Percentiles rank a stretch among this genome's conserved stretches.
phyloP scores from a whole-genome alignment of 1,284 basidiomycete species.

The Moesziomyces globuligerus region DNA sequence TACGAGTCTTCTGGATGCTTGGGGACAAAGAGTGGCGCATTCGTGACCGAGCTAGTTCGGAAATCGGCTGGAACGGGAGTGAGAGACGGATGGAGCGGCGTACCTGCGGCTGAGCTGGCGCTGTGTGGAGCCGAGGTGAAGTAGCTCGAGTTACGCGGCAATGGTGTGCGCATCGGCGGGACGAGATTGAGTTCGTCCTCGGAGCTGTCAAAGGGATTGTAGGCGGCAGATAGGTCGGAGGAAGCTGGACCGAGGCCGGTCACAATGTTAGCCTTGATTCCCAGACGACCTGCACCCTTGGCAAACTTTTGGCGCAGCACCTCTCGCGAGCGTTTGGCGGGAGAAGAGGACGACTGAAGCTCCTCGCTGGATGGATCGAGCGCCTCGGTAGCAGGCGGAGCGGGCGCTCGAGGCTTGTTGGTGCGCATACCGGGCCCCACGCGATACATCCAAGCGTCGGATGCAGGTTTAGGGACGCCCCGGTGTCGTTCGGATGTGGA shows the following conservation, averaged over 20 bases:
- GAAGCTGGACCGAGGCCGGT: constrained; percentile 20
- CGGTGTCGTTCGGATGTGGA: constrained; percentile 29
- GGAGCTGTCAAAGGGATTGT: constrained; percentile 43
- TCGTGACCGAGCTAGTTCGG: constrained; percentile 53
- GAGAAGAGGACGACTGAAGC: constrained; percentile 9
- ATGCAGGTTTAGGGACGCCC: constrained; percentile 48
- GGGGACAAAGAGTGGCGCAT: constrained; percentile 55
- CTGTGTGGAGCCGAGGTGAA: constrained; percentile 31
- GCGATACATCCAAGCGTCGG: constrained; percentile 61
- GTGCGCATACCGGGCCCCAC: constrained; percentile 59
- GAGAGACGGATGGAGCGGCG: constrained; percentile 23
- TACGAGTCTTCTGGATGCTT: constrained; percentile 34
- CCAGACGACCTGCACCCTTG: constrained; percentile 52
- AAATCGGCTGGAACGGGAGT: constrained; percentile 40
- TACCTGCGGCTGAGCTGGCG: constrained; percentile 12
- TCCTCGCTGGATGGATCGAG: constrained; percentile 16
- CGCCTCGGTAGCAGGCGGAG: constrained; percentile 6
- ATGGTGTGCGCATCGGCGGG: constrained; percentile 23
- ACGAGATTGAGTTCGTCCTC: constrained; percentile 27
- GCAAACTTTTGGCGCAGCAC: constrained; percentile 54
- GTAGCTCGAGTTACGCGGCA: constrained; percentile 42
- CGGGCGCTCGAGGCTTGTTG: constrained; percentile 18
- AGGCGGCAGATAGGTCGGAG: constrained; percentile 25
- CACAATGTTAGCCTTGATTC: constrained; percentile 44
- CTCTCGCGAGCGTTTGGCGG: constrained; percentile 36